These are phyloP conservation scores for Poa annua DNA, from an alignment of 176 grass and related monocot species.

Conservation along the genomic window DNA sequence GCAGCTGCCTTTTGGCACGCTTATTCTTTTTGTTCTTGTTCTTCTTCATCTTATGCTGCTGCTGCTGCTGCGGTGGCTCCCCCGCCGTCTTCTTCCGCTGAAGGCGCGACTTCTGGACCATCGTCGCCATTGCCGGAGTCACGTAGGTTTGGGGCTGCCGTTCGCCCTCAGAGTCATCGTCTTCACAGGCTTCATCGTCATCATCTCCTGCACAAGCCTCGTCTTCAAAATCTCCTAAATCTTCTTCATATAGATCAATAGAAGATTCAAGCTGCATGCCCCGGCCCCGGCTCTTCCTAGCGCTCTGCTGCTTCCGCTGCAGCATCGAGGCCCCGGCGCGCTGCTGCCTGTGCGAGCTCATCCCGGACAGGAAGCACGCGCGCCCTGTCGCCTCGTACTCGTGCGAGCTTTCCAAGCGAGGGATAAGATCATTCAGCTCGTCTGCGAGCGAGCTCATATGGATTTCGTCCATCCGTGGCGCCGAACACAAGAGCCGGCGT, in stretches of 20 bases:
- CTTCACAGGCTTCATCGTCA: not conserved
- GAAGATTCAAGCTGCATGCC: too few relatives aligned
- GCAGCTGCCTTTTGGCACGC: not conserved
- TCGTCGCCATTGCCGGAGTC: not conserved
- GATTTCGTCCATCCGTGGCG: too few relatives aligned
- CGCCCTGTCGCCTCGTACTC: constrained; percentile 23
- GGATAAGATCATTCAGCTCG: constrained; percentile 13
- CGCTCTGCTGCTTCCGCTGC: too few relatives aligned
- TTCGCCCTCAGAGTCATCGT: not conserved
- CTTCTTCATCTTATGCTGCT: not conserved
- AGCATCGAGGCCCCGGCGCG: not conserved
- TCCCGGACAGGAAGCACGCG: constrained; percentile 33
- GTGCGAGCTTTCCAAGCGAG: not conserved
- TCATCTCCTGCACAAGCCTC: not conserved
- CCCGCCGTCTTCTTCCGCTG: not conserved
- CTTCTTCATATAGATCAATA: too few relatives aligned
- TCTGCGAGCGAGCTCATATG: too few relatives aligned
- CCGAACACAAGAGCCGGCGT: not conserved
- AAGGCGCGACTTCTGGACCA: not conserved
- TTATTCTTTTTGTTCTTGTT: not conserved
- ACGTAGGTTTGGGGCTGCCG: not conserved
- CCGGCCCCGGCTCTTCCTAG: too few relatives aligned
- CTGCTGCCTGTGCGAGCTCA: constrained; percentile 46
- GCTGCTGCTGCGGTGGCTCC: not conserved
- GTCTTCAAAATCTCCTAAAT: too few relatives aligned